Evolutionary conservation across 306 rosid genomes (phyloP).

Genomic region (Ceratonia siliqua): DNA sequence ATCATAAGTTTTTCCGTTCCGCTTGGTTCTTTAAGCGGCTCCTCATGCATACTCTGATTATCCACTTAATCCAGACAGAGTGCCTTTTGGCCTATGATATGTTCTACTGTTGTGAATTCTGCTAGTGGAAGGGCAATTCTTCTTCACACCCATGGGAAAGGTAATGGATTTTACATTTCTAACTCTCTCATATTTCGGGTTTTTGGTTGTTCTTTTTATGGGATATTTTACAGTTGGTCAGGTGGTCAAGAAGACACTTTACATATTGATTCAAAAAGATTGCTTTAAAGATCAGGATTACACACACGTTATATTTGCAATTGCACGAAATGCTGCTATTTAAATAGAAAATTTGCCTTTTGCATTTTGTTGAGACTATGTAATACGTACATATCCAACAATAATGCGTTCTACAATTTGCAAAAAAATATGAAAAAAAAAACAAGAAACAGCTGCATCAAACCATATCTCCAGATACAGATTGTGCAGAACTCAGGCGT

Average conservation of each 20-base stretch:
- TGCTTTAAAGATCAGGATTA: constrained; percentile 53
- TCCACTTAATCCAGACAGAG: constrained; percentile 72
- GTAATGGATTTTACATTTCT: constrained; percentile 57
- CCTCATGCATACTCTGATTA: constrained; percentile 71
- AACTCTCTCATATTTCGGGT: constrained; percentile 63
- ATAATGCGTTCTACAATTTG: constrained; percentile 32
- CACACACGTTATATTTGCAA: constrained; percentile 14
- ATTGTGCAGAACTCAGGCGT: neutral
- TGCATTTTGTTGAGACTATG: constrained; percentile 24
- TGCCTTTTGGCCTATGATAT: constrained; percentile 77
- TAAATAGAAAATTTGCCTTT: constrained; percentile 7
- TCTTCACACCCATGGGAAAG: constrained; percentile 59
- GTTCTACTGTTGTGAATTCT: constrained; percentile 58
- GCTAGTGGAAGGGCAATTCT: constrained; percentile 60
- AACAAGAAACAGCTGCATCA: constrained; percentile 32
- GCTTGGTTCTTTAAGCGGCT: too few species aligned
- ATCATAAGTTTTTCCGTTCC: too few species aligned
- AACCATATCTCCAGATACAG: constrained; percentile 24
- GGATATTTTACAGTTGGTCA: constrained; percentile 69
- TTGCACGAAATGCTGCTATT: constrained; percentile 7
- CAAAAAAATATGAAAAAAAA: constrained; percentile 27
- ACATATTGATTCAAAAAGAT: constrained; percentile 63
- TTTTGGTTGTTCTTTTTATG: constrained; percentile 54
- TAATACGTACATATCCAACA: constrained; percentile 4
- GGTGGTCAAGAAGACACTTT: constrained; percentile 61